phyloP scores from a whole-genome alignment of 768 basidiomycete species.

The Tricholoma sp. region DNA sequence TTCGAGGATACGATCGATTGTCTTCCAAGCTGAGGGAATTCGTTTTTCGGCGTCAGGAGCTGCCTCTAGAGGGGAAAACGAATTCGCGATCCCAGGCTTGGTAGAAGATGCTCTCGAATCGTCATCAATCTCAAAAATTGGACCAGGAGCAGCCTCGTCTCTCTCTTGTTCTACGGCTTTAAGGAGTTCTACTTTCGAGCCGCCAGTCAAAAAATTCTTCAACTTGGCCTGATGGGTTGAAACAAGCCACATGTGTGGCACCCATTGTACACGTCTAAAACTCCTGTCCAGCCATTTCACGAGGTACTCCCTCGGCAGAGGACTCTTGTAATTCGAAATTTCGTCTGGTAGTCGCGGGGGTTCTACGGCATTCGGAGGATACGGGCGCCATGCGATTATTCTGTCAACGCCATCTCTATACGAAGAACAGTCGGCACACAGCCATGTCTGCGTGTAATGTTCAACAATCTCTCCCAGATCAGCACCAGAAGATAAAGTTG shows the following conservation, averaged over 20 bases:
- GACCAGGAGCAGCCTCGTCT: slow-evolving; percentile 20
- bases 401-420: slow-evolving; percentile 70
- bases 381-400: slow-evolving; percentile 90
- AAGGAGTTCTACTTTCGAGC: slow-evolving; percentile 65
- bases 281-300: slow-evolving; percentile 84
- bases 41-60: slow-evolving; percentile 65
- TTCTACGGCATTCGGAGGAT: slow-evolving; percentile 61
- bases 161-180: slow-evolving; percentile 32
- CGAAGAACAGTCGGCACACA: slow-evolving; percentile 75
- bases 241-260: slow-evolving; percentile 87
- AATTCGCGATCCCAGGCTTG: slow-evolving; percentile 24
- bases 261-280: slow-evolving; percentile 81
- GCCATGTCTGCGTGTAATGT: slow-evolving; percentile 57
- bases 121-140: slow-evolving; percentile 38
- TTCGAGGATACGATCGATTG: slow-evolving; percentile 88
- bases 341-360: slow-evolving; percentile 33
- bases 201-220: slow-evolving; percentile 69
- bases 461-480: slow-evolving; percentile 43
- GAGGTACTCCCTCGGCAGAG: slow-evolving; percentile 85
- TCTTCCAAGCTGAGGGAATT: slow-evolving; percentile 81
- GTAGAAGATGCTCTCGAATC: slow-evolving; percentile 30
- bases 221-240: slow-evolving; percentile 62
- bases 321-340: slow-evolving; percentile 46
- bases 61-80: slow-evolving; percentile 30
- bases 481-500: slow-evolving; percentile 27